Evolutionary conservation across 2,329 filamentous ascomycete species (phyloP).

Genomic region (Pyricularia pennisetigena): DNA sequence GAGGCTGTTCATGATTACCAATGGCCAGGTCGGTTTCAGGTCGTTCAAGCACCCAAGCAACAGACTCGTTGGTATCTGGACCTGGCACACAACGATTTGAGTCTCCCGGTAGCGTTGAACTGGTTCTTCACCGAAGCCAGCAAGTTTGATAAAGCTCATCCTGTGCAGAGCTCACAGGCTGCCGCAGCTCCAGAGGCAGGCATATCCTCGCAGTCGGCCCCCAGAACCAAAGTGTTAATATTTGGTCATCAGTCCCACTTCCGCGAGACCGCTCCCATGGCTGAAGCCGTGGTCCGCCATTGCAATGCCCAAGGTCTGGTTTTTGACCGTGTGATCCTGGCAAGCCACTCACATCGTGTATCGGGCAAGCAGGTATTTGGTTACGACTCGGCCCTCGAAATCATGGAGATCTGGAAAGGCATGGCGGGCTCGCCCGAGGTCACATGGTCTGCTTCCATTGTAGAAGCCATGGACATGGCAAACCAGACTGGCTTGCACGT

Average conservation of each 20-base stretch:
- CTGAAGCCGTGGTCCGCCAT: not conserved
- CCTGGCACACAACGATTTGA: slow-evolving; percentile 4
- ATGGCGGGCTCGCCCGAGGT: not conserved
- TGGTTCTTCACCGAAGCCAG: slow-evolving; percentile 4
- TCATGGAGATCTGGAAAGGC: not conserved
- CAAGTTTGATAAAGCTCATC: not conserved
- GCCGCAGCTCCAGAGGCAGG: not conserved
- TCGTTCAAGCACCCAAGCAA: not conserved
- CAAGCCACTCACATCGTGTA: not conserved
- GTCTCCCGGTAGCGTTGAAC: slow-evolving; percentile 1
- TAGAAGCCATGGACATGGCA: not conserved
- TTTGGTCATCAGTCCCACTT: slow-evolving; percentile 2
- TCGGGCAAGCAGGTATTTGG: slow-evolving; percentile 3
- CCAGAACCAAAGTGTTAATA: not conserved
- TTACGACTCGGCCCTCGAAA: not conserved
- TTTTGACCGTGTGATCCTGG: slow-evolving; percentile 2
- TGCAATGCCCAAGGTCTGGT: not conserved
- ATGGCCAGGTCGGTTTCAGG: slow-evolving; percentile 2
- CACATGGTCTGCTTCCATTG: not conserved
- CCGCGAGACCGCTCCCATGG: not conserved
- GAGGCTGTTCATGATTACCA: not conserved
- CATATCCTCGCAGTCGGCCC: not conserved
- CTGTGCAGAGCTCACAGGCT: not conserved
- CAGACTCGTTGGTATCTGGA: slow-evolving; percentile 3
- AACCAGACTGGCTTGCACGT: not conserved